A percentile compares a stretch with the other conserved stretches of the same genome.
These are phyloP conservation scores for Geosmithia putterillii DNA, from an alignment of 2,329 filamentous ascomycete species.

Conservation along the genomic window DNA sequence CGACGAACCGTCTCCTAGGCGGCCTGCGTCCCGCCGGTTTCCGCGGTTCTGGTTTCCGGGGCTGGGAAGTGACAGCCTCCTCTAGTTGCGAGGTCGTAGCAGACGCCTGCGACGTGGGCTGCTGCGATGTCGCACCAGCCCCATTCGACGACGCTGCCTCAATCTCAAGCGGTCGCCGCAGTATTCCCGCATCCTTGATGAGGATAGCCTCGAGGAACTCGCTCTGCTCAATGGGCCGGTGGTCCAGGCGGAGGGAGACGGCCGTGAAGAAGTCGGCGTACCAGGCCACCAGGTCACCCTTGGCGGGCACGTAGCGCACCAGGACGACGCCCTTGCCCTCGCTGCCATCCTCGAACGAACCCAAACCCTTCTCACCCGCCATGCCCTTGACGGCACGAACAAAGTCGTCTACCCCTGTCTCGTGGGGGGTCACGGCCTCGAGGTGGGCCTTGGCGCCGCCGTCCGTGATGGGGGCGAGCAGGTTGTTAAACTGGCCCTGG, in stretches of 20 bases:
- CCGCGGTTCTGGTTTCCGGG: slow-evolving; percentile 8
- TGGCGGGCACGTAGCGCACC: slow-evolving; percentile 55
- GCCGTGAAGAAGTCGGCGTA: slow-evolving; percentile 54
- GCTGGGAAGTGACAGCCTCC: slow-evolving; percentile 9
- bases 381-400: slow-evolving; percentile 63
- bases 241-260: slow-evolving; percentile 61
- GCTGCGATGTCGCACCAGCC: background rate
- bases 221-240: slow-evolving; percentile 75
- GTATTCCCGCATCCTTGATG: slow-evolving; percentile 58
- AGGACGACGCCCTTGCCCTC: slow-evolving; percentile 64
- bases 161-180: slow-evolving; percentile 56
- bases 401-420: slow-evolving; percentile 64
- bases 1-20: slow-evolving; percentile 52
- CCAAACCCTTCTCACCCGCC: slow-evolving; percentile 61
- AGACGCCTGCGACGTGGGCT: background rate
- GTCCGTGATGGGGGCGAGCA: slow-evolving; percentile 62
- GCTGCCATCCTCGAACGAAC: slow-evolving; percentile 49
- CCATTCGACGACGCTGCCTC: slow-evolving; percentile 15
- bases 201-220: slow-evolving; percentile 89
- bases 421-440: slow-evolving; percentile 44
- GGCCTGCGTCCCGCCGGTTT: slow-evolving; percentile 12
- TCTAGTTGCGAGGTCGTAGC: slow-evolving; percentile 5
- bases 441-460: slow-evolving; percentile 75
- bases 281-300: slow-evolving; percentile 48
- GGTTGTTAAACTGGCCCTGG: slow-evolving; percentile 58